phyloP scores from a whole-genome alignment of 805 yeast genomes.

The Candida krabiensis region DNA sequence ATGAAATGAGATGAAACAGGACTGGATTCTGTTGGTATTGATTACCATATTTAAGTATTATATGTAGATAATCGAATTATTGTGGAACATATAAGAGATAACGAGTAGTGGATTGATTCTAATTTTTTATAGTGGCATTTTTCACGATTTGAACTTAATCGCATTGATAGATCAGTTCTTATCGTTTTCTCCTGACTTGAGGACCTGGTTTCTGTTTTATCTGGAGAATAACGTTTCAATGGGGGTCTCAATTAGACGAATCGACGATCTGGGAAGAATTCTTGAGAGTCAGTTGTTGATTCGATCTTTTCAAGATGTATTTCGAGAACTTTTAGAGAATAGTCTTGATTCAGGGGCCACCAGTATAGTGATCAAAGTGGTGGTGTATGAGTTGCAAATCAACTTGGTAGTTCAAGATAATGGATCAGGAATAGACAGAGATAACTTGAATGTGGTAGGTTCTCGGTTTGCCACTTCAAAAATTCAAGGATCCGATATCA shows the following conservation, averaged over 20 bases:
- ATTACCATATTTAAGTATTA: too few relatives aligned
- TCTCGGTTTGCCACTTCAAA: conserved; percentile 57
- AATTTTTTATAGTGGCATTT: too few relatives aligned
- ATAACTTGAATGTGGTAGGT: conserved; percentile 50
- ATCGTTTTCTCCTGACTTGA: too few relatives aligned
- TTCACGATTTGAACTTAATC: too few relatives aligned
- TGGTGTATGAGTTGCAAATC: conserved; percentile 26
- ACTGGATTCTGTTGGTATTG: too few relatives aligned
- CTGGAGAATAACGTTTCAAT: background rate
- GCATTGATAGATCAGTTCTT: too few relatives aligned
- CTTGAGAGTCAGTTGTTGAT: conserved; percentile 34
- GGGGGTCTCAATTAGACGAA: conserved; percentile 2
- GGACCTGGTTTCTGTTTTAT: too few relatives aligned
- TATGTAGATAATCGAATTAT: too few relatives aligned
- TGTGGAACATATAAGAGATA: too few relatives aligned
- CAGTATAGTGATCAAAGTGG: conserved; percentile 29
- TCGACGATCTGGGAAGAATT: conserved; percentile 2
- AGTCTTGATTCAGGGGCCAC: conserved; percentile 54
- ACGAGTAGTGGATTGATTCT: too few relatives aligned
- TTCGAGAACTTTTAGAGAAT: conserved; percentile 54
- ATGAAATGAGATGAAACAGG: too few relatives aligned
- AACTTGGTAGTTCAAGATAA: conserved; percentile 56
- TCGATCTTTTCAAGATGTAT: conserved; percentile 38
- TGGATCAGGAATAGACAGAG: conserved; percentile 64
- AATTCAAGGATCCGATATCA: conserved; percentile 17